Conservation (phyloP, 2,329 filamentous ascomycete genomes). For the Fusarium bactridioides region DNA sequence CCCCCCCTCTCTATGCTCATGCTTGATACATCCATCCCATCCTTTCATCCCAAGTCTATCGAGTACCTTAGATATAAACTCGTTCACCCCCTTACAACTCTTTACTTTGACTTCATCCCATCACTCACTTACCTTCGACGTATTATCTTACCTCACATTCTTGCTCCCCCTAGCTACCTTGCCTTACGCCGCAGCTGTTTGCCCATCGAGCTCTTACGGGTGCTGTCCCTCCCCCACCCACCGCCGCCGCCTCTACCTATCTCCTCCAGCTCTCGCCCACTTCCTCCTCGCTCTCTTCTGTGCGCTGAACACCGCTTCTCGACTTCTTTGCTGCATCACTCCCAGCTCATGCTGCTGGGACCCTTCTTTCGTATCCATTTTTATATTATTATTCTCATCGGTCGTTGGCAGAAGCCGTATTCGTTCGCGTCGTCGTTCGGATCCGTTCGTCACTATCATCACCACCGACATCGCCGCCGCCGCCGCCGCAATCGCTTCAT, state of each 20-base stretch:
- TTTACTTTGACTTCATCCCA: not conserved
- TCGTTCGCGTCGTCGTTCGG: not conserved
- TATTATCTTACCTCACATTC: not conserved
- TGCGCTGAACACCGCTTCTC: not conserved
- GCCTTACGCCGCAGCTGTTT: not conserved
- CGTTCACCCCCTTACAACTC: not conserved
- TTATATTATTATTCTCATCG: not conserved
- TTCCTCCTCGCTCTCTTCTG: not conserved
- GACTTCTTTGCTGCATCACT: not conserved
- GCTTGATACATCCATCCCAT: not conserved
- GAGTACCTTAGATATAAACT: not conserved
- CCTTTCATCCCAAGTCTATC: not conserved
- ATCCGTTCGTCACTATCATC: not conserved
- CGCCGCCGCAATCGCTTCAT: not conserved
- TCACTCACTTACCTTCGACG: not conserved
- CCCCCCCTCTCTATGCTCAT: not conserved
- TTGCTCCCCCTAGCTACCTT: not conserved
- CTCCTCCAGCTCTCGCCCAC: not conserved
- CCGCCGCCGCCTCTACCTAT: not conserved
- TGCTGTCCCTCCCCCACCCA: not conserved
- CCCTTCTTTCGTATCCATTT: not conserved
- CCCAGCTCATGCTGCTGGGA: not conserved
- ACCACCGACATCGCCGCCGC: not conserved
- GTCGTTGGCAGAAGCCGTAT: constrained; percentile 1
- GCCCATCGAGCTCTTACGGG: not conserved